Evolutionary conservation across 2,329 filamentous ascomycete genomes (phyloP), one percentile per base, ranked within the genome.

Genomic region (Hymenoscyphus infarciens): DNA sequence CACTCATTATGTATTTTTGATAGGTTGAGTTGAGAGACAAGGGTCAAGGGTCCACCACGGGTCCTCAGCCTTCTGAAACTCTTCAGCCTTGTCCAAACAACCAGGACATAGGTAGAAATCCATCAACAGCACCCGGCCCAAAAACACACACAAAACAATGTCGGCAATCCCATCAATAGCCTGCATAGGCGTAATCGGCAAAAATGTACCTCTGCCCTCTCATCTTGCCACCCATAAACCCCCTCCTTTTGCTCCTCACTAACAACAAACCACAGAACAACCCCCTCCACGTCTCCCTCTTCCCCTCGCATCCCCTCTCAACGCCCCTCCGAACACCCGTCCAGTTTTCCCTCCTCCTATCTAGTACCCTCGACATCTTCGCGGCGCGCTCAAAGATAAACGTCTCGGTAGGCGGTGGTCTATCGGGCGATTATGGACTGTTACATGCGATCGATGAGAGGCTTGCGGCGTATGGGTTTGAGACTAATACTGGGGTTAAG

Each of bases 401-500:
- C 71, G 85, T 83, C 25, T 75, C 77, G 55, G 75, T 77, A 60
- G 76, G 76, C 54, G 76, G 77, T 29, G 80, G 80, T 8, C 77
- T 86, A 53, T 90, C 91, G 58, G 92, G 95, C 70, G 94, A 98
- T 75, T 88, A 95, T 68, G 94, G 95, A 33, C 84, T 98, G 13
- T 83, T 99, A 58, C 94, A 98, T 78, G 92, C 93, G 63, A 83
- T 98, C 64, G 95, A 98, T 79, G 94, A 99, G 78, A 86, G 93
- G 29, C 83, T 98, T 56, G 92, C 93, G 39, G 90, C 92, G 69
- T 99, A 98, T 79, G 95, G 95, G 71, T 97, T 91, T 86, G 85
- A 98, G 77, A 97, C 95, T 62, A 98, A 97, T 77, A 98, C 95
- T 0, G 92, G 92, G 49, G 87, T 97, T 67, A 93, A 94, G 74